Conservation (phyloP, 1,284 basidiomycete species). For the Serendipita sp. region DNA sequence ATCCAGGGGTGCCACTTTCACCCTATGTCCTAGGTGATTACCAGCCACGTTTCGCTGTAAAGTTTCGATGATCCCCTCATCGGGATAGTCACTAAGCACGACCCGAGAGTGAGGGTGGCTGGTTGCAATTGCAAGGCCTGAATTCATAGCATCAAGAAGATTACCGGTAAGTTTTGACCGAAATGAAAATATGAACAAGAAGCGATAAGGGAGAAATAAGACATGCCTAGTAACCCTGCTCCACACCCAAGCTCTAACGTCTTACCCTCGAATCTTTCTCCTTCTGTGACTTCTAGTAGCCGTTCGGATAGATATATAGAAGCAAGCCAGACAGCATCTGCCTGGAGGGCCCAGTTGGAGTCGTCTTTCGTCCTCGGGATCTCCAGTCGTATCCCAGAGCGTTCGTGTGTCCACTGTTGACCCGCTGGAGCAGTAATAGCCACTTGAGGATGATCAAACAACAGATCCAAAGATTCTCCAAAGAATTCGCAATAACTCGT, state of each 20-base stretch:
- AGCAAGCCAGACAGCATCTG: slow-evolving; percentile 57
- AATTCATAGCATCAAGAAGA: slow-evolving; percentile 40
- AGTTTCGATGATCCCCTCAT: slow-evolving; percentile 41
- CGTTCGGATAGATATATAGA: slow-evolving; percentile 52
- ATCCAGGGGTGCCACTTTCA: slow-evolving; percentile 18
- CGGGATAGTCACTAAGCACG: slow-evolving; percentile 55
- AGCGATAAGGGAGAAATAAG: not conserved
- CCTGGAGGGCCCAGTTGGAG: slow-evolving; percentile 56
- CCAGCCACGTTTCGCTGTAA: slow-evolving; percentile 39
- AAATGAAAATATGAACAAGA: not conserved
- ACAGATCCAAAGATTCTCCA: not conserved
- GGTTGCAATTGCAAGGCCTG: slow-evolving; percentile 17
- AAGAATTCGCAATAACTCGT: not conserved
- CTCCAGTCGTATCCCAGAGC: not conserved
- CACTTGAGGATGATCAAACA: not conserved
- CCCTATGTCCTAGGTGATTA: slow-evolving; percentile 35
- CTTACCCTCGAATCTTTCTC: slow-evolving; percentile 20
- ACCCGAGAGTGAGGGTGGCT: slow-evolving; percentile 21
- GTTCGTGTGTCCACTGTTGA: not conserved
- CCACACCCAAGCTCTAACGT: slow-evolving; percentile 61
- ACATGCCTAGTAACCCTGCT: slow-evolving; percentile 50
- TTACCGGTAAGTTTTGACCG: slow-evolving; percentile 15
- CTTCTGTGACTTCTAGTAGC: slow-evolving; percentile 18
- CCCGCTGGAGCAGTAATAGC: not conserved
- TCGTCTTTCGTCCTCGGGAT: not conserved